Conservation (phyloP, 805 yeast genomes). For the Lipomyces starkeyi region DNA sequence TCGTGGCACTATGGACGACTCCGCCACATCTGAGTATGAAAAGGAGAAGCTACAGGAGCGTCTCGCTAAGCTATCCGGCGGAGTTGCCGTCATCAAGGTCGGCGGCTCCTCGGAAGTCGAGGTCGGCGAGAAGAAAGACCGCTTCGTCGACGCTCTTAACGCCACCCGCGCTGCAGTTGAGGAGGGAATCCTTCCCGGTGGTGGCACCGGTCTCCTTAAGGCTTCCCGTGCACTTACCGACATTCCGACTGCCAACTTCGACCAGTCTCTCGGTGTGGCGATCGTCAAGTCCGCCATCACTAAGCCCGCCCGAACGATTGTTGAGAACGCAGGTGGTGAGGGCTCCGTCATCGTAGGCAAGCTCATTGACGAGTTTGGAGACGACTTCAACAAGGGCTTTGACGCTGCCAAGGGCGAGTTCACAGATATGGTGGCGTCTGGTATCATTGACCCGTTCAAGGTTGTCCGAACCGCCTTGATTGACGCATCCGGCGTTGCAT, state of each 20-base stretch:
- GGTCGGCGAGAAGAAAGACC: constrained; percentile 99
- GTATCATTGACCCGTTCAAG: constrained; percentile 98
- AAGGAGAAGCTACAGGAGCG: constrained; percentile 96
- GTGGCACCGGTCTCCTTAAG: constrained; percentile 97
- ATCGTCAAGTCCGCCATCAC: constrained; percentile 91
- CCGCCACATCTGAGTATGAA: constrained; percentile 84
- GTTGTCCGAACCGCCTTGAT: constrained; percentile 95
- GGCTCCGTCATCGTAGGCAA: constrained; percentile 96
- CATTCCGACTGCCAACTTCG: constrained; percentile 78
- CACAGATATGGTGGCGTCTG: constrained; percentile 94
- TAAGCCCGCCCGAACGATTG: constrained; percentile 93
- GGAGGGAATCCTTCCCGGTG: constrained; percentile 99
- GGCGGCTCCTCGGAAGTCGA: constrained; percentile 98
- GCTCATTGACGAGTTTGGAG: constrained; percentile 61
- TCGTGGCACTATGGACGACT: constrained; percentile 75
- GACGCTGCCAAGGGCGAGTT: constrained; percentile 91
- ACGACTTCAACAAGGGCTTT: constrained; percentile 86
- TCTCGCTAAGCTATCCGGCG: constrained; percentile 94
- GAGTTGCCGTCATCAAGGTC: constrained; percentile 97
- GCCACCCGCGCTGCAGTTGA: constrained; percentile 99
- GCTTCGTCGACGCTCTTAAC: constrained; percentile 97
- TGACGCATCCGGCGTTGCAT: constrained; percentile 97
- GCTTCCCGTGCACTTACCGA: constrained; percentile 76
- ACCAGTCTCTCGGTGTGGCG: constrained; percentile 94
- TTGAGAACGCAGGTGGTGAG: constrained; percentile 97